Conservation (phyloP, 345 rosid species). For the Geranium rotundifolium region DNA sequence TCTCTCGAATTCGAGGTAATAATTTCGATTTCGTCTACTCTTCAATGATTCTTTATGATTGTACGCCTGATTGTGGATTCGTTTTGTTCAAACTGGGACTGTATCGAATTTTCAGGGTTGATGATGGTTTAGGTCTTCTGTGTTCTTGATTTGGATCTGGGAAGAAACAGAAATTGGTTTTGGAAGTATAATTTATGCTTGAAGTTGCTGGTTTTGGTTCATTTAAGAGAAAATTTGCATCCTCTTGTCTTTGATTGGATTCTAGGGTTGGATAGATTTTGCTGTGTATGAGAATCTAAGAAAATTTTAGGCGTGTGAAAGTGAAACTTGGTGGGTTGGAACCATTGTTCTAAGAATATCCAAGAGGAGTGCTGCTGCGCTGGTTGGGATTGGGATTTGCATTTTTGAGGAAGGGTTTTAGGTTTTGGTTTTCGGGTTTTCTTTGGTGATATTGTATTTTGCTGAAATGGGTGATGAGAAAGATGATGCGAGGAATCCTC, state of each 20-base stretch:
- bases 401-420: not conserved
- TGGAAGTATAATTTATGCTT: not conserved
- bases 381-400: not conserved
- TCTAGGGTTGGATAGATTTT: not conserved
- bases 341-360: too few species aligned
- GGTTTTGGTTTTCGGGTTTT: not conserved
- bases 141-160: not conserved
- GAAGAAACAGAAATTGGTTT: not conserved
- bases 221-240: not conserved
- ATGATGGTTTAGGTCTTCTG: not conserved
- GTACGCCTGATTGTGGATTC: too few species aligned
- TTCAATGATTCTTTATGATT: too few species aligned
- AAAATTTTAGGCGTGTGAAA: too few species aligned
- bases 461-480: constrained; percentile 65
- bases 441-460: constrained; percentile 8
- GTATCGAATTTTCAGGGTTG: not conserved
- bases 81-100: not conserved
- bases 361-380: not conserved
- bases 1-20: too few species aligned
- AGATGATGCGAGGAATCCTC: constrained; percentile 63
- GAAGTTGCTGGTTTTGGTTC: not conserved
- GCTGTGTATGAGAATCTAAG: not conserved
- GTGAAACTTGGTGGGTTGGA: too few species aligned
- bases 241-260: not conserved
- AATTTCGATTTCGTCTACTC: too few species aligned